Evolutionary conservation across 1,139 yeast genomes (phyloP), one percentile per base, ranked within the genome.

Genomic region (Pichia sp.): DNA sequence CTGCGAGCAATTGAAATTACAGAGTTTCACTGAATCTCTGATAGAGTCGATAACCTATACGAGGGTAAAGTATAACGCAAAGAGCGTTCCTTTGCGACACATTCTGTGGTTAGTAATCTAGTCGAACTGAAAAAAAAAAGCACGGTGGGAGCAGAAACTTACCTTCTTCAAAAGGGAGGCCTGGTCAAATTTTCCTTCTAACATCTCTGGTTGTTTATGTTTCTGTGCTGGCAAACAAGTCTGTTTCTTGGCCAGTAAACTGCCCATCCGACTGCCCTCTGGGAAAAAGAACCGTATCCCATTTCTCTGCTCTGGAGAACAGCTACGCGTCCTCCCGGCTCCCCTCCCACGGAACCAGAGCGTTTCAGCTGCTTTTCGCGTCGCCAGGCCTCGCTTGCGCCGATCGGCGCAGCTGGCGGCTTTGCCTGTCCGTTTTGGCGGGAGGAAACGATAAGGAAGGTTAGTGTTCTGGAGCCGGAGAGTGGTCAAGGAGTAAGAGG

Each of bases 141-240:
- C 19, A 23, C 12, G 9, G 10, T 4, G 31, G 18, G 13, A 9
- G 19, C n/a, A 26, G 9, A 18, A 16, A 63, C 75, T 46, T 63
- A 78, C 82, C 65, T 87, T 89, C 73, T 93, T 93, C 68, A 95
- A 81, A 63, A 90, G 80, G 57, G 91, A 80, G 56, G 99, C 96
- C 75, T 90, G 91, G 65, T 86, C 93, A 63, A 93, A 87, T 76
- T 90, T 90, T 62, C 97, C 99, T 82, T 93, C 99, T 76, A 93
- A 83, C 98, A 93, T 93, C 58, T 66, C 45, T 18, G 10, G 21
- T 21, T 44, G 41, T 49, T 34, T 45, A 9, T 49, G 28, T 16
- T 42, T 31, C 9, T 36, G 3, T 41, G n/a, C 26, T 36, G 22
- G 40, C 9, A 7, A 3, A 23, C 23, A 26, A 26, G 18, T 44